Base-by-base conservation (phyloP, 2,329 filamentous ascomycete species). In the Talaromyces islandicus region DNA sequence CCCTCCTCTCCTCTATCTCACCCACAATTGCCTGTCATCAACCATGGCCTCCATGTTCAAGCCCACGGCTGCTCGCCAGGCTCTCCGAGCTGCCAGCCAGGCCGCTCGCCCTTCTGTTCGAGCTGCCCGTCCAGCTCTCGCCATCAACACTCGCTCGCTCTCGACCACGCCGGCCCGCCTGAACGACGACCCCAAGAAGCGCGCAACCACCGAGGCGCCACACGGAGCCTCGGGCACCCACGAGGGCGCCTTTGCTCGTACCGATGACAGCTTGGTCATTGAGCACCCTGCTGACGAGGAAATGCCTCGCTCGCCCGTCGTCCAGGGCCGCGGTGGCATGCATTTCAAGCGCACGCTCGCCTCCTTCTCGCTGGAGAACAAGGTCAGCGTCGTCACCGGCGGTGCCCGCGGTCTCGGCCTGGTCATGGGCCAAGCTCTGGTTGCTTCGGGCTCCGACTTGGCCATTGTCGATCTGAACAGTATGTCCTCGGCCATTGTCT, bases 381-480 rank as follows among this genome's bases (percentile, higher is more conserved):
- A 88, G 70, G 89, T 92, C 9, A 91, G 86, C 53, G 81, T 97
- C 46, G 89, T 97, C 43, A 97, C 93, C 0, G 93, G 93, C 57
- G 93, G 92, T 71, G 93, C 93, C 27, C 83, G 92, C 71, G 93
- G 93, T 7, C 77, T 97, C 60, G 93, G 93, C 43, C 80, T 97
- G 63, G 92, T 95, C 67, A 97, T 97, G 89, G 90, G 89, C 56
- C 92, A 96, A 79, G 92, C 90, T 53, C 85, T 96, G 75, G 89
- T 96, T 57, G 88, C 91, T 57, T 94, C 90, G 58, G 93, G 93
- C 57, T 90, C 91, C 10, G 88, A 96, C 73, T 82, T 97, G 63
- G 93, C 93, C 48, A 90, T 97, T 75, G 91, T 97, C 46, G 93
- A 97, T 74, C 81, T 97, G 79, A 96, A 97, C 78, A 89, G 90